Evolutionary conservation across 345 rosid genomes (phyloP).

Genomic region (Excoecaria agallocha): DNA sequence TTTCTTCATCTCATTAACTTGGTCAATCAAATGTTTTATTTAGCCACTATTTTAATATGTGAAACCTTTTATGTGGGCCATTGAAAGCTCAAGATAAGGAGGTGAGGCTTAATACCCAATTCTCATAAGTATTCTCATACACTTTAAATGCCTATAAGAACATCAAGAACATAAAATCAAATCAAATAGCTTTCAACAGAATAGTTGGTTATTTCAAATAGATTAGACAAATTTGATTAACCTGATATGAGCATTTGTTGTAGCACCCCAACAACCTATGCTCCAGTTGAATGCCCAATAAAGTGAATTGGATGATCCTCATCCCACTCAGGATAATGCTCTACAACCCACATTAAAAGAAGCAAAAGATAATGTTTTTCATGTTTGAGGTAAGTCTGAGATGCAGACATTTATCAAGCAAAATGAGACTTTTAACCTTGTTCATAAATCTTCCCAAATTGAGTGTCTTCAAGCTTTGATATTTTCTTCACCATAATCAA

Average conservation of each 20-base stretch:
- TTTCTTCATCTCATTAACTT: no score
- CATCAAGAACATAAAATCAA: slow-evolving; percentile 16
- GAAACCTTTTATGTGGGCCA: no score
- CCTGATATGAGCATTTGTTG: slow-evolving; percentile 98
- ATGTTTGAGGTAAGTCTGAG: slow-evolving; percentile 8
- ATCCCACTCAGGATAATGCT: slow-evolving; percentile 90
- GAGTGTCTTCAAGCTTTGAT: slow-evolving; percentile 86
- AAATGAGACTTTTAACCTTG: slow-evolving; percentile 45
- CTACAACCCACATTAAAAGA: slow-evolving; percentile 35
- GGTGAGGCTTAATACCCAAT: slow-evolving; percentile 92
- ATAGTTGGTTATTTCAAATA: neutral
- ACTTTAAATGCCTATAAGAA: slow-evolving; percentile 65
- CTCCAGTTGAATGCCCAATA: slow-evolving; percentile 98
- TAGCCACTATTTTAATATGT: no score
- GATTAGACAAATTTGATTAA: slow-evolving; percentile 25
- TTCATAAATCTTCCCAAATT: slow-evolving; percentile 74
- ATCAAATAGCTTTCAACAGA: neutral
- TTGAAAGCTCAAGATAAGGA: slow-evolving; percentile 94
- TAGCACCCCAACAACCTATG: slow-evolving; percentile 94
- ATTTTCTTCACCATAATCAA: slow-evolving; percentile 92
- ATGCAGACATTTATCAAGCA: neutral
- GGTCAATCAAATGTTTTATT: no score
- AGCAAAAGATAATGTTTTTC: no score
- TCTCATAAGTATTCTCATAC: slow-evolving; percentile 72
- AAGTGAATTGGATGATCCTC: slow-evolving; percentile 93